Base-by-base conservation (phyloP, 768 basidiomycete genomes). In the Trametes maxima region DNA sequence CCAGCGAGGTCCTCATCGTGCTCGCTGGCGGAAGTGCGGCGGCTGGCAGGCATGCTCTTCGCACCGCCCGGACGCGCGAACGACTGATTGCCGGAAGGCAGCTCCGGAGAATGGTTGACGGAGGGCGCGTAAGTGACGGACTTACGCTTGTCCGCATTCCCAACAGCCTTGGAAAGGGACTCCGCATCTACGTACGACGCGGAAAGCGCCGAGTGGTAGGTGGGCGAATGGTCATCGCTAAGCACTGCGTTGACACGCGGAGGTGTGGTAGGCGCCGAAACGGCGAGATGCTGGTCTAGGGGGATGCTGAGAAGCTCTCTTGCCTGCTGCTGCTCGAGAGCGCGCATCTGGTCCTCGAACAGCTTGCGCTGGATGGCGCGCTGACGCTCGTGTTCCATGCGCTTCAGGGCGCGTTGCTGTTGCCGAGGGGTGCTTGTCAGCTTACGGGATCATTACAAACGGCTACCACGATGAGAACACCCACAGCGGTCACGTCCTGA, bases 291-390 rank as follows among this genome's bases (percentile, higher is more conserved):
- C 69, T 89, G 87, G 62, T 90, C 88, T 70, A 83, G 84, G 37
- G 90, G 89, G 67, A 93, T 82, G 66, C 75, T 83, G 69, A 95
- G 85, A 40, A 94, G 82, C 72, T 94, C 92, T 65, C 90, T 88
- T 13, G 86, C 87, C 76, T 98, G 95, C 74, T 94, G 88, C 65
- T 90, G 88, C 77, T 98, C 95, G 65, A 98, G 83, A 55, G 82
- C 87, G 57, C 90, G 89, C 95, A 97, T 97, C 77, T 97, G 94
- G 69, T 96, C 93, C 76, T 98, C 95, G 74, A 98, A 98, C 69
- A 92, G 76, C 75, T 87, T 90, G 72, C 94, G 88, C 73, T 96
- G 95, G 44, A 92, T 73, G 40, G 78, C 78, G 63, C 95, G 92
- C 76, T 95, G 92, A 53, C 92, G 87, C 75, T 97, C 94, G 71